Base-by-base conservation (phyloP, 75 land plant species). In the Ceratopteris richardii region DNA sequence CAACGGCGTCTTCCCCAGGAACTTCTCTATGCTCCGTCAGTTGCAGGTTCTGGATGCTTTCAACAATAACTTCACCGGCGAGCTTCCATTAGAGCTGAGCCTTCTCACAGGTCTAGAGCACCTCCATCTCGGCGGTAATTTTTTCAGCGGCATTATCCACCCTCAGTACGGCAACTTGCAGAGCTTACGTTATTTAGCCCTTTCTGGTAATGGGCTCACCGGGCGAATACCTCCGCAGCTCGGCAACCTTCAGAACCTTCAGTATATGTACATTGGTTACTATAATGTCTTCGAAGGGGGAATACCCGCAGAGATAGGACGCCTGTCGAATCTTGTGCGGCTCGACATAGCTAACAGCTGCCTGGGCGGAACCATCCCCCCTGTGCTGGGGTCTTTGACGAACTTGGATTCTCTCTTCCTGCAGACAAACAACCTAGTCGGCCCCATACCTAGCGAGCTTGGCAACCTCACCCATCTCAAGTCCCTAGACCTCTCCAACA, bases 91-190 rank as follows among this genome's bases (percentile, higher is more conserved):
- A 2, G 59, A 71, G 17, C 74, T 81, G 31, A 53, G 75, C 33
- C 33, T 50, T 18, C 43, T 88, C 13, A 28, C 67, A 0, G 57
- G 63, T 1, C 75, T 94, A 18, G 63, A 64, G 29, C 87, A 89
- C 26, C 62, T 94, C 16, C 90, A 86, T 55, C 64, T 94, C 24
- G 96, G 90, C 17, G 98, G 95, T 1, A 94, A 87, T 72, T 94
- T 58, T 71, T 94, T 94, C 77, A 28, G 39, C 22, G 95, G 93
- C n/a, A 20, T 17, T 39, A 87, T 92, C 25, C 97, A 88, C 9
- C 42, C 58, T 25, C 74, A 80, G 74, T 87, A 82, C 58, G 97
- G 97, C 13, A 27, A 43, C 24, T 66, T 72, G 66, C 39, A 69
- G 60, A 58, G 40, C 43, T 31, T 93, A 7, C 77, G 82, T 66